Conservation (phyloP, 768 basidiomycete genomes). For the Pholiota molesta region DNA sequence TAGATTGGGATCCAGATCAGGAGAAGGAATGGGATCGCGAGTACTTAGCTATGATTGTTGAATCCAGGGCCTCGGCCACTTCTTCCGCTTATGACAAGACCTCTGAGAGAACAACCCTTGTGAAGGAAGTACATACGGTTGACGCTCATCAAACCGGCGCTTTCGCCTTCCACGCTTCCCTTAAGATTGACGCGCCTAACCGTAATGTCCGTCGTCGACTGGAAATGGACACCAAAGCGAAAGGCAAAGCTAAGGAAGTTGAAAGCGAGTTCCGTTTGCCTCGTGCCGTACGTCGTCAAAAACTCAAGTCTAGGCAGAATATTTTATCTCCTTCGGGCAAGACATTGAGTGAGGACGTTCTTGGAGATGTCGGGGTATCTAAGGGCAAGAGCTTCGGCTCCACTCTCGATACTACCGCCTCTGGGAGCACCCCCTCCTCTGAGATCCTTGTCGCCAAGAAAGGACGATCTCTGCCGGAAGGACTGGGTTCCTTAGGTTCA, state of each 20-base stretch:
- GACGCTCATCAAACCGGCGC: neutral
- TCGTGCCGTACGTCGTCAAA: too few relatives aligned
- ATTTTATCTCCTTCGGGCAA: too few relatives aligned
- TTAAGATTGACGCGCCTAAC: neutral
- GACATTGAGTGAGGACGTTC: too few relatives aligned
- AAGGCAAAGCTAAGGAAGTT: neutral
- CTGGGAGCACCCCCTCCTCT: too few relatives aligned
- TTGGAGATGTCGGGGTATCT: too few relatives aligned
- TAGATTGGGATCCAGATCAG: constrained; percentile 8
- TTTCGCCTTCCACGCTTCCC: neutral
- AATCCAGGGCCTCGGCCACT: constrained; percentile 9
- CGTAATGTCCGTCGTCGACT: neutral
- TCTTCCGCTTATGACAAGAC: constrained; percentile 5
- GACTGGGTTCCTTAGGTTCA: constrained; percentile 8
- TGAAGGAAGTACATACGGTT: neutral
- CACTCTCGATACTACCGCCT: too few relatives aligned
- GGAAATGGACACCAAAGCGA: neutral
- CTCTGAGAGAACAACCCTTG: too few relatives aligned
- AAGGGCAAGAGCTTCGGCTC: too few relatives aligned
- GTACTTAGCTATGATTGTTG: constrained; percentile 20
- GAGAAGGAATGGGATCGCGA: constrained; percentile 4
- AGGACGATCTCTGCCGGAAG: constrained; percentile 4
- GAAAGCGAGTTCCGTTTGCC: neutral
- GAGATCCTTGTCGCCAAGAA: neutral
- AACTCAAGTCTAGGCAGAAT: too few relatives aligned